These are phyloP conservation scores for Amanita muscaria DNA, from an alignment of 768 basidiomycete genomes.

Conservation along the genomic window DNA sequence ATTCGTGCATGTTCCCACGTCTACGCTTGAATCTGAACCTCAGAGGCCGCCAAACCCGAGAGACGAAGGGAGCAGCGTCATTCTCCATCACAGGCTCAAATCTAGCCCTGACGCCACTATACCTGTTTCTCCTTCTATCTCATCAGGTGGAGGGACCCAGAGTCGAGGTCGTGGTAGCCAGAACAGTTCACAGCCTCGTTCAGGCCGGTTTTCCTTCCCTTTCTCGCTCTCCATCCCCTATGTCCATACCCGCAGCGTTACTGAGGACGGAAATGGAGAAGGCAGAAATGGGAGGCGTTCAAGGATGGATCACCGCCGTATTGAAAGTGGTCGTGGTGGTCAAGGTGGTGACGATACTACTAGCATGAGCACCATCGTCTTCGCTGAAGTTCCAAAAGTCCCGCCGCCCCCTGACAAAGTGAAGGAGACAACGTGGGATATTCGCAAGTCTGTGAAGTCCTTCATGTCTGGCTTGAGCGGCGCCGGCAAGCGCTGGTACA, in stretches of 20 bases:
- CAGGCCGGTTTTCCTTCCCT: background rate
- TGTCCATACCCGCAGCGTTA: background rate
- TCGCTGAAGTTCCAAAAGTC: background rate
- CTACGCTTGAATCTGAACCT: background rate
- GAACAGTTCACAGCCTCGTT: background rate
- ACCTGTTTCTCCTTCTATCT: constrained; percentile 3
- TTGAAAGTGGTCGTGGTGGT: no score
- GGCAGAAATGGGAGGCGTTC: background rate
- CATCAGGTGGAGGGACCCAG: background rate
- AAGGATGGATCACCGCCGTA: background rate
- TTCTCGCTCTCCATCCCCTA: constrained; percentile 4
- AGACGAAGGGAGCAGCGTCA: background rate
- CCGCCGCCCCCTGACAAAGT: background rate
- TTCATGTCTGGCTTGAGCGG: background rate
- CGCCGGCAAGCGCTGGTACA: background rate
- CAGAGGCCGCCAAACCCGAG: background rate
- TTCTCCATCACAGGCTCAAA: background rate
- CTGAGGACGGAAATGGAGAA: background rate
- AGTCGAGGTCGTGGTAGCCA: background rate
- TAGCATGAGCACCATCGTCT: background rate
- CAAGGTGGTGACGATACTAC: no score
- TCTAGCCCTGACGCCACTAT: background rate
- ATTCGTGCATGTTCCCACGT: background rate
- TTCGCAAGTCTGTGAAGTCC: background rate
- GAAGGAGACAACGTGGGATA: background rate